Conservation (phyloP, 495 filamentous ascomycete genomes). For the Hyphodiscus hymeniophilus region DNA sequence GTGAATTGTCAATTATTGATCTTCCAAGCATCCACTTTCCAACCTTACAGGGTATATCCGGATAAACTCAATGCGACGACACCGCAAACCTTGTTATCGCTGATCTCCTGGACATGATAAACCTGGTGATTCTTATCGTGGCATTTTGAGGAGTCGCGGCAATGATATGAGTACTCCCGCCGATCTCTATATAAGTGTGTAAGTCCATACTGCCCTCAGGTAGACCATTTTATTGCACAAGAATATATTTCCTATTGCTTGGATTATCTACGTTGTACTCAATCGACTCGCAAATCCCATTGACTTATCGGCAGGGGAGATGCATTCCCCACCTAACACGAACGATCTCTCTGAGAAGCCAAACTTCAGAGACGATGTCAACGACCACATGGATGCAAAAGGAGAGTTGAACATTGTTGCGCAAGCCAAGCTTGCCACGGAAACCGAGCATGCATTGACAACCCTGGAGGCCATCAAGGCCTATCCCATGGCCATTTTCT, state of each 20-base stretch:
- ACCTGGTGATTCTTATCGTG: no score
- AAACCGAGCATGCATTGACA: constrained; percentile 22
- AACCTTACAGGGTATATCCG: no score
- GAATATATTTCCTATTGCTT: neutral
- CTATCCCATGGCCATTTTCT: constrained; percentile 30
- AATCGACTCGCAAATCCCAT: neutral
- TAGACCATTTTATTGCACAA: no score
- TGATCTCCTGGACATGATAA: no score
- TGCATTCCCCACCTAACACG: no score
- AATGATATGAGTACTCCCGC: no score
- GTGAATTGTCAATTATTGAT: neutral
- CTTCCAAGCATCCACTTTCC: neutral
- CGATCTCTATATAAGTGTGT: no score
- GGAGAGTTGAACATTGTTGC: neutral
- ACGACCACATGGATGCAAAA: neutral
- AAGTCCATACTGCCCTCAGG: no score
- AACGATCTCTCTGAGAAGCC: no score
- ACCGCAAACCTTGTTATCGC: no score
- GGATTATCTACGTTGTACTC: neutral
- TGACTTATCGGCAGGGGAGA: neutral
- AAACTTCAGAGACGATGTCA: neutral
- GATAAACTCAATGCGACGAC: no score
- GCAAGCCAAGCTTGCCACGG: constrained; percentile 2
- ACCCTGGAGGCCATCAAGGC: constrained; percentile 22
- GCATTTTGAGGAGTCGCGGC: no score